Evolutionary conservation across 345 rosid species (phyloP).

Genomic region (Eucalyptus dawsonii): DNA sequence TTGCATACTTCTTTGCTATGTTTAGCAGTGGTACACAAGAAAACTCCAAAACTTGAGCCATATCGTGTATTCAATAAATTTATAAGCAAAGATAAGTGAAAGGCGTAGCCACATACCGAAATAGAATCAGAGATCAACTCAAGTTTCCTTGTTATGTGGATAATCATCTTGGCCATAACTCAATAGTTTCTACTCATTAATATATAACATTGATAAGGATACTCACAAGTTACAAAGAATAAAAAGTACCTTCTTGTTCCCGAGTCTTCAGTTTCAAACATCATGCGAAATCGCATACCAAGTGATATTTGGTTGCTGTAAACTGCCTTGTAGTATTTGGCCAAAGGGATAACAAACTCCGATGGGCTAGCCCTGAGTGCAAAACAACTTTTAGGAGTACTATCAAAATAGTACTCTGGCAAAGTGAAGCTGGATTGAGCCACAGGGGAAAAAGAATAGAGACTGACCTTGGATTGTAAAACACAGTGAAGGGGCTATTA

Average conservation of each 20-base stretch:
- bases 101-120: background rate
- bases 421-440: background rate
- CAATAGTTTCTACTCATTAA: background rate
- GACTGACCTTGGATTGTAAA: conserved; percentile 73
- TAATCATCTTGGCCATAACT: background rate
- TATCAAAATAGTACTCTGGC: background rate
- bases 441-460: background rate
- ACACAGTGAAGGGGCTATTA: conserved; percentile 81
- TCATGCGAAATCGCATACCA: conserved; percentile 94
- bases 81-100: background rate
- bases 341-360: conserved; percentile 90
- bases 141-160: background rate
- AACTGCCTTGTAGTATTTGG: conserved; percentile 83
- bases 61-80: background rate
- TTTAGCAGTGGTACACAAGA: background rate
- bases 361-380: conserved; percentile 71
- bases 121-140: background rate
- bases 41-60: background rate
- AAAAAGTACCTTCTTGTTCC: conserved; percentile 54
- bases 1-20: background rate
- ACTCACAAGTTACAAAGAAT: background rate
- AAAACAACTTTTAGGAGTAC: background rate
- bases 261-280: conserved; percentile 96
- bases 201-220: background rate
- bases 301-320: conserved; percentile 64